Evolutionary conservation across 192 early-diverging fungal species (phyloP).

Genomic region (Chytriomyces hyalinus): DNA sequence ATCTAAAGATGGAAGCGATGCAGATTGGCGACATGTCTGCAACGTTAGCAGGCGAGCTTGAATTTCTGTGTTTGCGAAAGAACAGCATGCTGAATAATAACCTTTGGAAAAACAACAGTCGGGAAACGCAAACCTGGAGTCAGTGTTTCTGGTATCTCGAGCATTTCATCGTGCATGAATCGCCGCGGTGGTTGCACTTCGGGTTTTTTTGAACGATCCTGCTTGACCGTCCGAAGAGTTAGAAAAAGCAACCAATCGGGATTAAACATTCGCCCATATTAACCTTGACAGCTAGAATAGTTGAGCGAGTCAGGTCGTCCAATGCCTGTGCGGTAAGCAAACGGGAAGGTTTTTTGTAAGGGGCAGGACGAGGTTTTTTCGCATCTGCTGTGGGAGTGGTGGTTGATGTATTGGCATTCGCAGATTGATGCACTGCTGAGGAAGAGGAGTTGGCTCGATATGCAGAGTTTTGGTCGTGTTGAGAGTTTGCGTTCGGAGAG

Average conservation of each 20-base stretch:
- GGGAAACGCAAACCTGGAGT: background rate
- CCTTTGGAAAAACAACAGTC: background rate
- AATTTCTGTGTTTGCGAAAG: conserved; percentile 4
- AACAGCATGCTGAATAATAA: background rate
- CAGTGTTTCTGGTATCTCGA: background rate
- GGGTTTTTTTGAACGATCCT: background rate
- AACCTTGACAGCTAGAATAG: background rate
- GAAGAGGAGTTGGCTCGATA: background rate
- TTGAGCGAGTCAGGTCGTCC: background rate
- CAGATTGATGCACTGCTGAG: background rate
- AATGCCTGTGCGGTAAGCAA: background rate
- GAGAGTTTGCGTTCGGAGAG: background rate
- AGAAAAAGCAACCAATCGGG: no score
- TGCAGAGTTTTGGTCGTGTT: background rate
- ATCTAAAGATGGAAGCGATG: conserved; percentile 23
- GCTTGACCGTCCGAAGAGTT: background rate
- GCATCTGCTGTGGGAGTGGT: background rate
- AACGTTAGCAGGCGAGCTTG: conserved; percentile 19
- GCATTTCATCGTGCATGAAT: background rate
- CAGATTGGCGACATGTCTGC: conserved; percentile 28
- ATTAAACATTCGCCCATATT: background rate
- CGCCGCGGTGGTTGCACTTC: background rate
- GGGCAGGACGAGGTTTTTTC: background rate
- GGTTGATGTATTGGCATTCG: background rate
- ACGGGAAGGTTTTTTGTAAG: background rate